A percentile compares a stretch with the other conserved stretches of the same genome.
Evolutionary conservation across 2,329 filamentous ascomycete genomes (phyloP).

Genomic region (Chaetothyriales sp.): DNA sequence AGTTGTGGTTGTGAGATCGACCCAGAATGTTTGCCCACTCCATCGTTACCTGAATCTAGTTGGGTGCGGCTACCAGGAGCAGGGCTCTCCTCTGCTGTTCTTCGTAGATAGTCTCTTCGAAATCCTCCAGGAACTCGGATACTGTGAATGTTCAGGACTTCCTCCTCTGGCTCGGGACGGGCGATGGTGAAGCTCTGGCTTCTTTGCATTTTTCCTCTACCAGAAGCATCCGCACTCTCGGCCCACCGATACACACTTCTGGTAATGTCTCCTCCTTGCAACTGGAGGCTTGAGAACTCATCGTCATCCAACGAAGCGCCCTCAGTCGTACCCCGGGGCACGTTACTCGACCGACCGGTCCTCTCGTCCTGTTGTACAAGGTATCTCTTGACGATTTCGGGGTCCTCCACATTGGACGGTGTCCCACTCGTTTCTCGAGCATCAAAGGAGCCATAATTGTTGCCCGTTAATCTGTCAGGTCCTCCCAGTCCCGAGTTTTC

Average conservation of each 20-base stretch:
- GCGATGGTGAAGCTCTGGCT: slow-evolving; percentile 78
- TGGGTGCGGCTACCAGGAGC: slow-evolving; percentile 27
- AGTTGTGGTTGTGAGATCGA: slow-evolving; percentile 39
- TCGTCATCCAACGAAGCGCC: slow-evolving; percentile 42
- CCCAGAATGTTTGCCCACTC: slow-evolving; percentile 21
- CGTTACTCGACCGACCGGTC: slow-evolving; percentile 22
- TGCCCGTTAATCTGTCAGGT: slow-evolving; percentile 41
- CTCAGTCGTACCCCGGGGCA: slow-evolving; percentile 12
- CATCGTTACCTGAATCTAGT: slow-evolving; percentile 22
- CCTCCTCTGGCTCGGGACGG: slow-evolving; percentile 62
- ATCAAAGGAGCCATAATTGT: slow-evolving; percentile 67
- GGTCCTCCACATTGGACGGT: slow-evolving; percentile 58
- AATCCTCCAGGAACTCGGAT: slow-evolving; percentile 94
- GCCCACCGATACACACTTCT: slow-evolving; percentile 94
- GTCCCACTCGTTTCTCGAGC: slow-evolving; percentile 42
- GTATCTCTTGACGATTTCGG: slow-evolving; percentile 81
- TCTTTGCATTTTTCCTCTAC: slow-evolving; percentile 44
- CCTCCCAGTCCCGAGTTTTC: slow-evolving; percentile 38
- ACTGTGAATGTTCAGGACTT: slow-evolving; percentile 68
- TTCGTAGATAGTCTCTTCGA: slow-evolving; percentile 71
- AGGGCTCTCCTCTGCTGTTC: slow-evolving; percentile 54
- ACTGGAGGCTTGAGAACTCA: slow-evolving; percentile 80
- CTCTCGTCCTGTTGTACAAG: slow-evolving; percentile 53
- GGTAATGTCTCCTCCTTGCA: slow-evolving; percentile 91
- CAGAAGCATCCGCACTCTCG: slow-evolving; percentile 63